Conservation (phyloP, 305 asterid species). For the Petunia hybrid region DNA sequence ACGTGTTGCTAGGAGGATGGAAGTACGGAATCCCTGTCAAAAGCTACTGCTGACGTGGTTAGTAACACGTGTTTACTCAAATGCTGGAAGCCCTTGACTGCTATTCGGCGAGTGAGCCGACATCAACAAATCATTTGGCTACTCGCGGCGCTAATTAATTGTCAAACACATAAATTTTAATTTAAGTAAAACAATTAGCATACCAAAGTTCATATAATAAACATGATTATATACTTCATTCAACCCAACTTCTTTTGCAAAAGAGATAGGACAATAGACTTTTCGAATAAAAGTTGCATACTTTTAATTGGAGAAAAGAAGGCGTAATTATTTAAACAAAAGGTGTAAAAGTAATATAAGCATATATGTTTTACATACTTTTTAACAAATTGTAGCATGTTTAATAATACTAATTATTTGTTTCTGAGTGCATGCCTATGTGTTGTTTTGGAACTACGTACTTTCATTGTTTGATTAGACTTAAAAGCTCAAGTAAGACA, state of each 20-base stretch:
- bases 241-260: not conserved
- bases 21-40: not conserved
- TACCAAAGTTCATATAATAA: not conserved
- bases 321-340: not conserved
- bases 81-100: not conserved
- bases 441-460: too few species aligned
- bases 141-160: not conserved
- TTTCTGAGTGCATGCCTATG: not conserved
- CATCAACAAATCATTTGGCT: not conserved
- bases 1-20: not conserved
- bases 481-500: too few species aligned
- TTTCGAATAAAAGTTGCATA: not conserved
- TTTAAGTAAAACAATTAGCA: not conserved
- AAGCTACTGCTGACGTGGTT: constrained; percentile 3
- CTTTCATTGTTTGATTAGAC: too few species aligned
- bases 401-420: too few species aligned
- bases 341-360: not conserved
- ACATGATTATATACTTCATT: constrained; percentile 1
- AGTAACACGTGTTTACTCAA: not conserved
- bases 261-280: not conserved
- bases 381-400: too few species aligned
- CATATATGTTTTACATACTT: not conserved
- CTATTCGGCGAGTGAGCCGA: not conserved
- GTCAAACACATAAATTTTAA: too few species aligned
- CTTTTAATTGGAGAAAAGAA: not conserved